A percentile compares a stretch with the other conserved stretches of the same genome.
Conservation (phyloP, 257 asterid genomes). For the Solanum peruvianum region DNA sequence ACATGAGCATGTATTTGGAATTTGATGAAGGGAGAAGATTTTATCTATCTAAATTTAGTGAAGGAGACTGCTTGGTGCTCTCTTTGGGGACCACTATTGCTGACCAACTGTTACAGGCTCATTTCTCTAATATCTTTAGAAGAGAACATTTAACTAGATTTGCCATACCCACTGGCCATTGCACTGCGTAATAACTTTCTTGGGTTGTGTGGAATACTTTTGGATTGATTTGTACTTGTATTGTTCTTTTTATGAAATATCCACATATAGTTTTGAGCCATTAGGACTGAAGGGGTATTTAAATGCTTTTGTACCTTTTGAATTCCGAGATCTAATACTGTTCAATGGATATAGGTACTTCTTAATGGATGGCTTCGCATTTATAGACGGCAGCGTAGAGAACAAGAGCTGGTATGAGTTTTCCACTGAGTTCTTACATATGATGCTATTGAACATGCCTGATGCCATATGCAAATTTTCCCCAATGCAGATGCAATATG, state of each 20-base stretch:
- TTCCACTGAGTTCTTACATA: neutral
- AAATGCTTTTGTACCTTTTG: neutral
- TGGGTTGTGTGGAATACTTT: neutral
- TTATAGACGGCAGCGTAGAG: conserved; percentile 81
- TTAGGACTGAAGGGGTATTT: neutral
- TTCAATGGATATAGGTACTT: conserved; percentile 45
- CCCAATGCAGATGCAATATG: conserved; percentile 78
- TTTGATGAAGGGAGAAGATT: neutral
- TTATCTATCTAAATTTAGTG: neutral
- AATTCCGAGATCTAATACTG: neutral
- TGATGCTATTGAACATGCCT: conserved; percentile 1
- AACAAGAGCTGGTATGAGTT: conserved; percentile 77
- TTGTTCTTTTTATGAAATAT: neutral
- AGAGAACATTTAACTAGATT: neutral
- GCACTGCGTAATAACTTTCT: neutral
- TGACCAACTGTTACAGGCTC: neutral
- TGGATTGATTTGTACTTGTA: neutral
- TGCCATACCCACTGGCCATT: neutral
- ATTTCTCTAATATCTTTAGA: neutral
- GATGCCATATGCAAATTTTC: conserved; percentile 4
- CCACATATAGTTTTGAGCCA: neutral
- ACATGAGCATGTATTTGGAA: neutral
- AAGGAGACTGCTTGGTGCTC: neutral
- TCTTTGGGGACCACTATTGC: neutral
- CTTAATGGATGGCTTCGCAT: conserved; percentile 94